These are phyloP conservation scores for Eutrema japonicum DNA, from an alignment of 345 rosid genomes.

Conservation along the genomic window DNA sequence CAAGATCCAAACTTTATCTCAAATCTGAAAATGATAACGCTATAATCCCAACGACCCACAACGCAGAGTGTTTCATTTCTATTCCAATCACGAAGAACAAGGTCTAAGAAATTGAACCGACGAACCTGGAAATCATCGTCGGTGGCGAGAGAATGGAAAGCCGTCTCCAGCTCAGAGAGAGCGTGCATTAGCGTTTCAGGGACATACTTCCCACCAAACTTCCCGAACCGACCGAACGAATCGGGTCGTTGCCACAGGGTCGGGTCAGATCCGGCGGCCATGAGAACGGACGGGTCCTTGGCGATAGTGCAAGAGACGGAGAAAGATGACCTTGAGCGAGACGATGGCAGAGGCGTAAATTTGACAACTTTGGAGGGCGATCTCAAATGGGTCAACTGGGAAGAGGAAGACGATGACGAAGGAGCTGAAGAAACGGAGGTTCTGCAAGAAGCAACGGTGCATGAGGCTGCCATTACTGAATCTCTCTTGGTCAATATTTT, in stretches of 20 bases:
- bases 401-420: constrained; percentile 28
- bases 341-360: constrained; percentile 37
- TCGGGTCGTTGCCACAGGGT: constrained; percentile 70
- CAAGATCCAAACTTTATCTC: constrained; percentile 2
- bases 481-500: constrained; percentile 25
- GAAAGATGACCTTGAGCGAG: constrained; percentile 34
- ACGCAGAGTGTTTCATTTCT: neutral
- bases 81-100: constrained; percentile 5
- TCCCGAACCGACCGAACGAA: constrained; percentile 86
- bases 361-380: constrained; percentile 40
- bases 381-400: constrained; percentile 22
- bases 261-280: constrained; percentile 53
- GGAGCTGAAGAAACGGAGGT: constrained; percentile 42
- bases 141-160: constrained; percentile 61
- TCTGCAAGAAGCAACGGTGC: constrained; percentile 42
- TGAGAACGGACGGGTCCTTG: constrained; percentile 48
- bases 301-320: constrained; percentile 60
- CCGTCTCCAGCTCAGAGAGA: constrained; percentile 80
- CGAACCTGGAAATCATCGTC: constrained; percentile 82
- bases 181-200: constrained; percentile 95
- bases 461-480: constrained; percentile 41
- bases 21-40: neutral
- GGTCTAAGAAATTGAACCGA: neutral
- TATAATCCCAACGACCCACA: constrained; percentile 21
- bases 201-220: constrained; percentile 91